Evolutionary conservation across 345 rosid species (phyloP).

Genomic region (Eucalyptus regnans): DNA sequence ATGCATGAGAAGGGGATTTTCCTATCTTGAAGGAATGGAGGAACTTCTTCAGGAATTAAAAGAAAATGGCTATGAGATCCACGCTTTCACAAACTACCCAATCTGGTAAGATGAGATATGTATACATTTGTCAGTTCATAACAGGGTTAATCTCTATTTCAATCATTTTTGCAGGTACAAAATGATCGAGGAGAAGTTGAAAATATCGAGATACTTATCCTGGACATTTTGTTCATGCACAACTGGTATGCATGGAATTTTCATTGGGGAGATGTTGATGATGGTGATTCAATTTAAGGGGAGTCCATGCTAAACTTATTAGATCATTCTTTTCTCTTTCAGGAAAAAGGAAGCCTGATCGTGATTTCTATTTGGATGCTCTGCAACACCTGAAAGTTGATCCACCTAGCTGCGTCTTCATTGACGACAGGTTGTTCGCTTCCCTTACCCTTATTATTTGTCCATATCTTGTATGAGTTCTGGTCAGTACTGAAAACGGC

Average conservation of each 20-base stretch:
- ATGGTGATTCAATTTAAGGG: not conserved
- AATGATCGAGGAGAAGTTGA: slow-evolving; percentile 68
- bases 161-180: slow-evolving; percentile 33
- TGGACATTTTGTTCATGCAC: slow-evolving; percentile 91
- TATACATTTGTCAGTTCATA: not conserved
- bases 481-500: not conserved
- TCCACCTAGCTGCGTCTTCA: slow-evolving; percentile 59
- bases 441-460: not conserved
- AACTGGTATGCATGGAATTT: slow-evolving; percentile 23
- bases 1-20: slow-evolving; percentile 63
- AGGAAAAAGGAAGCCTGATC: slow-evolving; percentile 98
- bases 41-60: slow-evolving; percentile 48
- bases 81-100: slow-evolving; percentile 90
- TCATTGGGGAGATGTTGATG: not conserved
- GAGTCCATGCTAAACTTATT: not conserved
- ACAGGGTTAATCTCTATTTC: not conserved
- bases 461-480: not conserved
- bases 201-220: slow-evolving; percentile 61
- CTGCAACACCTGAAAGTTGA: slow-evolving; percentile 55
- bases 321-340: not conserved
- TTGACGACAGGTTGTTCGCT: slow-evolving; percentile 66
- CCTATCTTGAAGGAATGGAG: slow-evolving; percentile 66
- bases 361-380: slow-evolving; percentile 46
- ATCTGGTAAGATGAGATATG: slow-evolving; percentile 35
- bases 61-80: slow-evolving; percentile 62